phyloP scores from a whole-genome alignment of 768 basidiomycete genomes.

The Psilocybe tampanensis region DNA sequence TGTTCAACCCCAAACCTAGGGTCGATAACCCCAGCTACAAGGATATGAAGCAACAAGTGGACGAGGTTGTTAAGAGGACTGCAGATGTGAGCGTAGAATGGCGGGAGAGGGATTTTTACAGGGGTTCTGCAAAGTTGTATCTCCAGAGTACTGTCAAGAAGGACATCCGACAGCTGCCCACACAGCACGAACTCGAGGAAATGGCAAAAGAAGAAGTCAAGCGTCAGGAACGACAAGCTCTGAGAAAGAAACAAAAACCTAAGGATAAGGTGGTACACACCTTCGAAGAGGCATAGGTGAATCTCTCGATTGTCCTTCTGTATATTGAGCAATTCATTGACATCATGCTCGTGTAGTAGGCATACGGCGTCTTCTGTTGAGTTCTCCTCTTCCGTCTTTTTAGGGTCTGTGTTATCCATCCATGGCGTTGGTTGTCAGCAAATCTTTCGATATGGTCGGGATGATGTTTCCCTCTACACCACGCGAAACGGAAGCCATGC shows the following conservation, averaged over 20 bases:
- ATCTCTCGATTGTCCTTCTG: too few species aligned
- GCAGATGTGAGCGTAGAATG: constrained; percentile 56
- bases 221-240: constrained; percentile 3
- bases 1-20: constrained; percentile 52
- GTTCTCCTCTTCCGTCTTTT: too few species aligned
- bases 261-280: background rate
- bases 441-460: too few species aligned
- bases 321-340: too few species aligned
- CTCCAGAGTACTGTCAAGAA: constrained; percentile 39
- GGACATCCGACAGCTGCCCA: constrained; percentile 9
- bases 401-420: too few species aligned
- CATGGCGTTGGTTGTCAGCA: too few species aligned
- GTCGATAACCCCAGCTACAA: constrained; percentile 33
- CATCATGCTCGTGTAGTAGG: too few species aligned
- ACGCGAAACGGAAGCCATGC: background rate
- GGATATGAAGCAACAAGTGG: constrained; percentile 47
- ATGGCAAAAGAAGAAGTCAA: constrained; percentile 20
- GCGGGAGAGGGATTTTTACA: constrained; percentile 44
- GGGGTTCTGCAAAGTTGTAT: constrained; percentile 40
- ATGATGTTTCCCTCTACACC: too few species aligned
- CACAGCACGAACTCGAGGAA: constrained; percentile 21
- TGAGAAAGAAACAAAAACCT: background rate
- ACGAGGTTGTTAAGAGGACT: constrained; percentile 43
- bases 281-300: too few species aligned
- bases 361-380: too few species aligned